Conservation (phyloP, 306 rosid genomes). For the Begonia masoniana region DNA sequence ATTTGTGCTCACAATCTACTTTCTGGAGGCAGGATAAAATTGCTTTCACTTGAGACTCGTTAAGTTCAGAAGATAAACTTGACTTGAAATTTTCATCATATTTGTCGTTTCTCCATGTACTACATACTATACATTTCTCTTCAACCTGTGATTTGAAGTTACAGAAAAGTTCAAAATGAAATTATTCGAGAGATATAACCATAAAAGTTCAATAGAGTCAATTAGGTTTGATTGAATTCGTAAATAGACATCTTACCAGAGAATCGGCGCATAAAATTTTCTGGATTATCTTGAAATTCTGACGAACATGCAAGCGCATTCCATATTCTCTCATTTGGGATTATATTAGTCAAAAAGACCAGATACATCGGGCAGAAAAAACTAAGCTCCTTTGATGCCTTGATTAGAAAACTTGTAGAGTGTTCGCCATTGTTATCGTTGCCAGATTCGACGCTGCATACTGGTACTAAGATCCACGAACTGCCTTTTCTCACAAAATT, state of each 20-base stretch:
- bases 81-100: slow-evolving; percentile 2
- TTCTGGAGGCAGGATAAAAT: slow-evolving; percentile 37
- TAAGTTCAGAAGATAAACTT: slow-evolving; percentile 20
- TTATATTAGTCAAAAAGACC: slow-evolving; percentile 36
- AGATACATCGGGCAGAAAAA: slow-evolving; percentile 17
- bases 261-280: slow-evolving; percentile 22
- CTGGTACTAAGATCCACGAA: slow-evolving; percentile 36
- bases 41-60: slow-evolving; percentile 45
- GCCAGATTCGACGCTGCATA: slow-evolving; percentile 21
- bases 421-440: slow-evolving; percentile 13
- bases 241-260: slow-evolving; percentile 18
- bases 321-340: slow-evolving; percentile 41
- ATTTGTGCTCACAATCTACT: slow-evolving; percentile 15
- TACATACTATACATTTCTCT: slow-evolving; percentile 15
- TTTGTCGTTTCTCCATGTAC: background rate
- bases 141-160: slow-evolving; percentile 17
- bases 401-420: slow-evolving; percentile 28
- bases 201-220: no score
- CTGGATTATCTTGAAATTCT: slow-evolving; percentile 20
- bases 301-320: slow-evolving; percentile 27
- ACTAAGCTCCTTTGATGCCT: slow-evolving; percentile 27
- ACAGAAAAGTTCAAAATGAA: no score
- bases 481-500: slow-evolving; percentile 39
- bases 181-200: no score
- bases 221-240: no score